Base-by-base conservation (phyloP, 2,329 filamentous ascomycete species). In the Bipolaris gigantea region DNA sequence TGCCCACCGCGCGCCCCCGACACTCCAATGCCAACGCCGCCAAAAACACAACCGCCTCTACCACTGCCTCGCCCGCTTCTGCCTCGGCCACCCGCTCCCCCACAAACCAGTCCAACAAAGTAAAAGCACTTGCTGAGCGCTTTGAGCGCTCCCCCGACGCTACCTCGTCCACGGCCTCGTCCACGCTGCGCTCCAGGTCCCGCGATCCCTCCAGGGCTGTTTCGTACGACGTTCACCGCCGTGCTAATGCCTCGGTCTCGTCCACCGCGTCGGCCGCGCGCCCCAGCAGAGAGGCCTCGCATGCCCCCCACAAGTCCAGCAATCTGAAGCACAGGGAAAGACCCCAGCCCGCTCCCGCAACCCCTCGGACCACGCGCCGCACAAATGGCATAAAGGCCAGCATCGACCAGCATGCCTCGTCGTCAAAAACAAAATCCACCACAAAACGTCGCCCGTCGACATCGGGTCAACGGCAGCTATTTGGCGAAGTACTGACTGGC, bases 71-170 rank as follows among this genome's bases (percentile, higher is more conserved):
- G 62, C 69, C 64, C 33, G 66, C 67, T 15, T 63, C 66, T 23
- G 64, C 69, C 13, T 53, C 64, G 0, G 48, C 61, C 39, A 53
- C 69, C 25, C 46, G 62, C 62, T 45, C 65, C 34, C 55, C 61
- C 54, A 48, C 69, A 40, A 43, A 61, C n/a, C 44, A 59, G 33
- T 55, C 69, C 56, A 52, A 69, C 69, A 71, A 72, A 23, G 73
- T 75, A 36, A 72, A 61, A 59, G 71, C 66, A 34, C 67, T 75
- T 39, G 72, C 73, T 1, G 68, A 73, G 55, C 63, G 70, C 23
- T 75, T 75, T 55, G 71, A 74, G 54, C 70, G 70, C 18, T 63
- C 71, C 13, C 58, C 70, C 18, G 64, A 66, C 15, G 55, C 60
- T 53, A 62, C 64, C n/a, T 50, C 58, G 15, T 61, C 65, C 19